Evolutionary conservation across 2,329 filamentous ascomycete species (phyloP), one percentile per base, ranked within the genome.

Genomic region (Mycosphaerella sp.): DNA sequence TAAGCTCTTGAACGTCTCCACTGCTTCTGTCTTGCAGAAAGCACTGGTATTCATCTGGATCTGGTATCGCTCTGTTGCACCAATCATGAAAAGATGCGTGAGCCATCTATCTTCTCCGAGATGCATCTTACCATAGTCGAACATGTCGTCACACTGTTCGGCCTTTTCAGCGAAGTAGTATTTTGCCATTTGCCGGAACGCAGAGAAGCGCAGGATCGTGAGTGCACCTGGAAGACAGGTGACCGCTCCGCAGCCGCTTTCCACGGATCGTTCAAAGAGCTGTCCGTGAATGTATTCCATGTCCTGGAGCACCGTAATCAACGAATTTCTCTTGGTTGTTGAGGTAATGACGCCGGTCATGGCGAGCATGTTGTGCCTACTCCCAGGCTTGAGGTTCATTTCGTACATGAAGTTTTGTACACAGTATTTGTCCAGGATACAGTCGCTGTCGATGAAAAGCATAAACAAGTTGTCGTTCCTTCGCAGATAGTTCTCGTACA

Each of bases 221-320:
- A 97, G 73, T n/a, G 91, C 91, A 25, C 93, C 91, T 0, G 93
- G 93, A 42, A 98, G 77, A 69, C 91, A 98, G 30, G 91, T 97
- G 42, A 98, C 91, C 5, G 91, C 83, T 46, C 91, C 91, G 66
- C 91, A 96, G 6, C 86, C 88, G 4, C 91, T 96, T 67, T 98
- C 91, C 28, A 97, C 90, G 0, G 90, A 94, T 50, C 91, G 84
- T 69, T 98, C 93, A 64, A 96, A 96, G 4, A 97, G 79, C 68
- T 98, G 93, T 5, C 91, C 93, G 68, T 97, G 93, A 25, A 97
- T 86, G 65, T 97, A 97, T 69, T 98, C 93, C 85, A 97, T 95
- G 62, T 98, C 91, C 70, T 98, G 91, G 4, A 98, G 76, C 12
- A 98, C 75, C 0, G 93, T 97, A 64, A 97, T 87, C 50, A 97